A percentile compares a stretch with the other conserved stretches of the same genome.
Conservation (phyloP, 31 red algal genomes). For the Asparagopsis taxiformis region DNA sequence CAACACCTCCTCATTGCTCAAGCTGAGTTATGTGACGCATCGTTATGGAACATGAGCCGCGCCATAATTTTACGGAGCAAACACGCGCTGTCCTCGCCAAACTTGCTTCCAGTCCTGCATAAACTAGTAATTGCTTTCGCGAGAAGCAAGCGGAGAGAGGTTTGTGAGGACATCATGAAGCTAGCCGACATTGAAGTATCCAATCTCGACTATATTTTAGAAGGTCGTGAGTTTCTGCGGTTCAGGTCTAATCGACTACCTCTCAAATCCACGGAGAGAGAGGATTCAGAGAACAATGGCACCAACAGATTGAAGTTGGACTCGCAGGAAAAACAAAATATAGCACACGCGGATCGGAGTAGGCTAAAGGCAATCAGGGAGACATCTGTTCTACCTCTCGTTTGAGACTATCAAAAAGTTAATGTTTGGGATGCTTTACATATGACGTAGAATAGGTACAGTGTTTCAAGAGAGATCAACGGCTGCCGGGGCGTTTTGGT, state of each 20-base stretch:
- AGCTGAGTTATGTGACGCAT: conserved; percentile 28
- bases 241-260: too few species aligned
- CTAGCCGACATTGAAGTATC: conserved; percentile 27
- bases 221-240: conserved; percentile 31
- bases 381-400: too few species aligned
- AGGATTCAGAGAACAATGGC: neutral
- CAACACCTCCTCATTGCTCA: conserved; percentile 30
- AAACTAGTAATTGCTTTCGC: conserved; percentile 38
- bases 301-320: neutral
- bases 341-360: too few species aligned
- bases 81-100: neutral
- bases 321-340: too few species aligned
- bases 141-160: conserved; percentile 19
- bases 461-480: too few species aligned
- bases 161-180: conserved; percentile 44
- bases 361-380: too few species aligned
- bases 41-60: conserved; percentile 16
- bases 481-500: too few species aligned
- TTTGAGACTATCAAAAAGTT: too few species aligned
- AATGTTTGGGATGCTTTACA: too few species aligned
- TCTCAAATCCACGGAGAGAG: neutral
- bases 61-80: conserved; percentile 7
- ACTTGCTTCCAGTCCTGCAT: conserved; percentile 7
- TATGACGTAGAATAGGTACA: too few species aligned
- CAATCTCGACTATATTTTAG: conserved; percentile 35